Percentiles rank a stretch among this genome's conserved stretches.
Evolutionary conservation across 768 basidiomycete genomes (phyloP).

Genomic region (Tephrocybe sp.): DNA sequence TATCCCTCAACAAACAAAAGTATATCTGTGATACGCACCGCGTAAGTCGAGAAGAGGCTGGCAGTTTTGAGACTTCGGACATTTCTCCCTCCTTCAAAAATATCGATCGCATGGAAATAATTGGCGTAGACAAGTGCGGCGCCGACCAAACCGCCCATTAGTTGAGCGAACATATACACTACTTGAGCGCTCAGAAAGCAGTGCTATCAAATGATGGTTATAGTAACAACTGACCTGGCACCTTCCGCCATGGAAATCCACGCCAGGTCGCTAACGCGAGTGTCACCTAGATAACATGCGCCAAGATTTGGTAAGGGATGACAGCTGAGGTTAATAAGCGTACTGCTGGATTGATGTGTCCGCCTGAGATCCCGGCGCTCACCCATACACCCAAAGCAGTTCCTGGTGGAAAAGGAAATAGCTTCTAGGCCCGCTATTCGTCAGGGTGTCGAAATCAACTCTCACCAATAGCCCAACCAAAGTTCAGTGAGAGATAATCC

Average conservation of each 20-base stretch:
- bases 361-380: conserved; percentile 46
- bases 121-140: conserved; percentile 59
- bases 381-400: conserved; percentile 48
- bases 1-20: background rate
- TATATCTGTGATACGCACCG: conserved; percentile 36
- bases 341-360: conserved; percentile 42
- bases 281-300: conserved; percentile 43
- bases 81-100: conserved; percentile 54
- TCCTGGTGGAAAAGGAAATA: conserved; percentile 23
- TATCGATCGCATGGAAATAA: conserved; percentile 65
- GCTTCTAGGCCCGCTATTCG: background rate
- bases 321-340: background rate
- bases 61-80: conserved; percentile 56
- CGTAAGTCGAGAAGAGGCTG: conserved; percentile 57
- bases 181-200: background rate
- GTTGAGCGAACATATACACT: conserved; percentile 58
- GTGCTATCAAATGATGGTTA: background rate
- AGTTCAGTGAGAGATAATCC: conserved; percentile 40
- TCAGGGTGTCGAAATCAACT: background rate
- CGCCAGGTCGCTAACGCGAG: conserved; percentile 61
- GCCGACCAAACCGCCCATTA: conserved; percentile 62
- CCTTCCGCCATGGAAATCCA: conserved; percentile 69
- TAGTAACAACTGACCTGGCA: conserved; percentile 38
- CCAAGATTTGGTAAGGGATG: background rate
- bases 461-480: conserved; percentile 43